Evolutionary conservation across 441 rosid genomes (phyloP).

Genomic region (Jatropha multifida): DNA sequence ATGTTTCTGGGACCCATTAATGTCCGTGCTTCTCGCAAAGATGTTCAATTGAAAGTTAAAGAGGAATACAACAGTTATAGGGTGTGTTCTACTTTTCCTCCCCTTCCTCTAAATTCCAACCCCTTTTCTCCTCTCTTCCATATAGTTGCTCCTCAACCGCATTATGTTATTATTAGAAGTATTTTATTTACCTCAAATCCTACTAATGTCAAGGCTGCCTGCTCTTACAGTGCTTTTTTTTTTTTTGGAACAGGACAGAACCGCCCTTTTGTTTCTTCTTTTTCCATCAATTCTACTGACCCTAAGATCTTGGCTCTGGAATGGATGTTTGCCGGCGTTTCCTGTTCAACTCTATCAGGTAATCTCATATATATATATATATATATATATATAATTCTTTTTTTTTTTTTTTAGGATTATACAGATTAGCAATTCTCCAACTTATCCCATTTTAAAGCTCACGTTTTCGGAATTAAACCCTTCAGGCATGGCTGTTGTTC

Average conservation of each 20-base stretch:
- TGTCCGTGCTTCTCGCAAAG: slow-evolving; percentile 86
- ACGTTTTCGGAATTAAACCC: slow-evolving; percentile 13
- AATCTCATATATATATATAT: not conserved
- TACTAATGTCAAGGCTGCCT: no score
- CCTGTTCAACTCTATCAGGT: slow-evolving; percentile 98
- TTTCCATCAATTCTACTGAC: slow-evolving; percentile 74
- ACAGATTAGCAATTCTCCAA: not conserved
- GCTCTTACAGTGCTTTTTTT: not conserved
- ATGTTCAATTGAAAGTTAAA: slow-evolving; percentile 91
- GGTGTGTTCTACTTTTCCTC: slow-evolving; percentile 33
- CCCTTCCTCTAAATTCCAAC: no score
- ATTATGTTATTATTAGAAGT: no score
- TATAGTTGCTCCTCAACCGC: no score
- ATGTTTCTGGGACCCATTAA: slow-evolving; percentile 96
- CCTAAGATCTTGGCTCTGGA: slow-evolving; percentile 81
- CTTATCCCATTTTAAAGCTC: not conserved
- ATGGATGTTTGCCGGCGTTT: slow-evolving; percentile 89
- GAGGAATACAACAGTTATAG: slow-evolving; percentile 97
- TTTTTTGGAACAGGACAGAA: slow-evolving; percentile 68
- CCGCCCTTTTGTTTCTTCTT: slow-evolving; percentile 82
- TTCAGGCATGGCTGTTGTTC: slow-evolving; percentile 92
- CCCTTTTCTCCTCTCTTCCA: no score
- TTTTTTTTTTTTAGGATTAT: not conserved
- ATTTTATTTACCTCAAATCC: no score
- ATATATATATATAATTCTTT: no score